Base-by-base conservation (phyloP, 2,329 filamentous ascomycete genomes). In the Fusarium setosum region DNA sequence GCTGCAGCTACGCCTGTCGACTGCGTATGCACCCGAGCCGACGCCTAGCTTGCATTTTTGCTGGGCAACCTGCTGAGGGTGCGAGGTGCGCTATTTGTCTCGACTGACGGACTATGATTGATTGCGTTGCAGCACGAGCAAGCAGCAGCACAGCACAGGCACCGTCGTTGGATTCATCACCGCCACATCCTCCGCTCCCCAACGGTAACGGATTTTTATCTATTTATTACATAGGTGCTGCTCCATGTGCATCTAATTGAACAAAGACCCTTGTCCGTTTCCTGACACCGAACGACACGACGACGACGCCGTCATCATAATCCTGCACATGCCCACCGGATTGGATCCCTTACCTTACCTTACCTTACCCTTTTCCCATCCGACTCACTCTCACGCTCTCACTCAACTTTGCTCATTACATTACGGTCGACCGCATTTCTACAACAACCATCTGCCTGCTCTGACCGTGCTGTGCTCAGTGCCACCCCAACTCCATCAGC, bases 391-490 rank as follows among this genome's bases (percentile, higher is more conserved):
- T n/a, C n/a, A n/a, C n/a, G n/a, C n/a, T n/a, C n/a, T n/a, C n/a
- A n/a, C n/a, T n/a, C n/a, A n/a, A n/a, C n/a, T n/a, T n/a, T n/a
- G n/a, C n/a, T n/a, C 41, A 23, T 21, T 23, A 31, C 34, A 29
- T 40, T 60, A 66, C 63, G 63, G 40, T 56, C 37, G 34, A 61
- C 59, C 34, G 55, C 53, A 38, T 41, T 53, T 65, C 55, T 51
- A 37, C 35, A 42, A 48, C 61, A 59, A 48, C 44, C 47, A 61
- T 64, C 49, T 42, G 18, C 26, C 35, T 37, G 53, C 63, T 45
- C 32, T 61, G 63, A 42, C 56, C 64, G 34, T 61, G 48, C 34
- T 37, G 59, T 61, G 64, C 63, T 53, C 63, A 61, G 64, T 67
- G 64, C 64, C 57, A 61, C 41, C n/a, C 42, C 15, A 20, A 8